Evolutionary conservation across 208 protist species (phyloP).

Genomic region (Acanthamoeba castellanii): DNA sequence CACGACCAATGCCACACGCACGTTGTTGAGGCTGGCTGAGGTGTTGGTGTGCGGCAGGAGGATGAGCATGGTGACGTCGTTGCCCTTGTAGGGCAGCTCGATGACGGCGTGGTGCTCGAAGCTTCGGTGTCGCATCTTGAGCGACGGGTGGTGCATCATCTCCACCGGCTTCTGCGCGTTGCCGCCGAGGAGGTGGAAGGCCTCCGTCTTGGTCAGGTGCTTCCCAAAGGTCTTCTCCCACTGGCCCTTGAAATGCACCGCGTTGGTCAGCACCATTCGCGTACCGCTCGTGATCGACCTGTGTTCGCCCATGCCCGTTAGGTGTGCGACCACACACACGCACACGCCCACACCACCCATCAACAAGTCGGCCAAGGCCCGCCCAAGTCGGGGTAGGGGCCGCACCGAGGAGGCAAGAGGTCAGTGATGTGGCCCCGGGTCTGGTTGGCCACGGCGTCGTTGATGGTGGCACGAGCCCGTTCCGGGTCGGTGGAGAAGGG

Average conservation of each 20-base stretch:
- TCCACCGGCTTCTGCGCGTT: background rate
- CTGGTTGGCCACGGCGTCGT: background rate
- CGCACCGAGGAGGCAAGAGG: background rate
- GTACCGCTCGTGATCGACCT: background rate
- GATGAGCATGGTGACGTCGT: slow-evolving; percentile 4
- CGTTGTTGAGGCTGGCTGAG: background rate
- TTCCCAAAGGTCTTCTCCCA: background rate
- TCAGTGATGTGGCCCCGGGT: background rate
- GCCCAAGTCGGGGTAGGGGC: too few relatives aligned
- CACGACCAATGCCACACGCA: background rate
- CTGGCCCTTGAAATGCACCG: slow-evolving; percentile 36
- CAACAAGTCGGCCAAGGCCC: too few relatives aligned
- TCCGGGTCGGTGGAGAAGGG: background rate
- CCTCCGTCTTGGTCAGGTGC: background rate
- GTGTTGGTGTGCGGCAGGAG: background rate
- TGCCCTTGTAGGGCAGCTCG: slow-evolving; percentile 42
- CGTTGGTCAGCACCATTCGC: slow-evolving; percentile 13
- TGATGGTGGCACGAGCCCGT: background rate
- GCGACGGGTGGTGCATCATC: slow-evolving; percentile 5
- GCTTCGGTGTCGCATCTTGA: background rate
- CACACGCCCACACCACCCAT: background rate
- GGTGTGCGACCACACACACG: background rate
- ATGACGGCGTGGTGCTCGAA: background rate
- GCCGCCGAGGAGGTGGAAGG: background rate
- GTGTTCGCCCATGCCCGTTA: background rate